Evolutionary conservation across 352 stramenopile genomes (phyloP).

Genomic region (Plasmopara halstedii): DNA sequence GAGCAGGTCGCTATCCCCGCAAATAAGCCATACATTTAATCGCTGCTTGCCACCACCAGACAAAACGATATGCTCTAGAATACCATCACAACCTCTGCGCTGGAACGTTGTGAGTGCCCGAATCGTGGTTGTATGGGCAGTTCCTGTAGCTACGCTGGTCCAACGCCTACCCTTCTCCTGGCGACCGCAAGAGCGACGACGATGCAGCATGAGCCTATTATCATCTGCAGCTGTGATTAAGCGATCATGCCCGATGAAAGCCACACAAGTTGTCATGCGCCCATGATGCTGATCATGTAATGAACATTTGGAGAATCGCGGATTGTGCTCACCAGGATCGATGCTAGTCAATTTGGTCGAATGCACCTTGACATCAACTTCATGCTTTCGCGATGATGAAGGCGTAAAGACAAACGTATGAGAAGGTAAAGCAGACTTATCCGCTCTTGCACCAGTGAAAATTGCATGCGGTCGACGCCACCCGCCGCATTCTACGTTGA

Average conservation of each 20-base stretch:
- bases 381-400: constrained; percentile 34
- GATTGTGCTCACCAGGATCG: neutral
- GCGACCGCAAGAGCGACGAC: constrained; percentile 3
- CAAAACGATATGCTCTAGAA: constrained; percentile 42
- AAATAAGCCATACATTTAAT: constrained; percentile 66
- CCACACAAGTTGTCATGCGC: constrained; percentile 64
- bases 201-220: constrained; percentile 76
- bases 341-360: constrained; percentile 24
- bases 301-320: constrained; percentile 28
- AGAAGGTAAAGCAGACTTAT: constrained; percentile 23
- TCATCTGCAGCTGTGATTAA: constrained; percentile 75
- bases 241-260: constrained; percentile 28
- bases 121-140: constrained; percentile 78
- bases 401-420: constrained; percentile 71
- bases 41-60: constrained; percentile 78
- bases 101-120: constrained; percentile 51
- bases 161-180: constrained; percentile 20
- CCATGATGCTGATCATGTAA: constrained; percentile 66
- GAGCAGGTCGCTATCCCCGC: constrained; percentile 22
- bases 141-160: constrained; percentile 40
- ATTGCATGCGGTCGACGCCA: constrained; percentile 76
- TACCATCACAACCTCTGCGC: constrained; percentile 7
- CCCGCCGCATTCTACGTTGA: constrained; percentile 71
- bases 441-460: constrained; percentile 5
- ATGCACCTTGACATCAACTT: constrained; percentile 64